Percentiles rank a stretch among this genome's conserved stretches.
Conservation (phyloP, 192 early-diverging fungal genomes). For the Backusella tarrabulga region DNA sequence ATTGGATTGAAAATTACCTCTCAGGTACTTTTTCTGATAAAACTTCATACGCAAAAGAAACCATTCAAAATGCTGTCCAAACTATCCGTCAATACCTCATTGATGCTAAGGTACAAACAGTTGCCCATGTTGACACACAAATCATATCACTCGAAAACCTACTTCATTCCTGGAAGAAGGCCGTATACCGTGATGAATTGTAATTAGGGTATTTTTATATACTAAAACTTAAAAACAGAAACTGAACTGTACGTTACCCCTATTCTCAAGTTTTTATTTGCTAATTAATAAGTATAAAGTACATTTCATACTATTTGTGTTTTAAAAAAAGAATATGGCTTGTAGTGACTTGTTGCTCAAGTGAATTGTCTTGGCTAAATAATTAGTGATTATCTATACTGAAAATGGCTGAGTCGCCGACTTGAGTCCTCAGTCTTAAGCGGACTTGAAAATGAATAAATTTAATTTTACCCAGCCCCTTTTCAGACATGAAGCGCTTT, state of each 20-base stretch:
- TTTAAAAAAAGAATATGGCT: not conserved
- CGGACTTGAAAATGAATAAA: no score
- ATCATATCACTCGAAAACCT: constrained; percentile 1
- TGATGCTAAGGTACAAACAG: constrained; percentile 11
- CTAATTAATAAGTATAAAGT: not conserved
- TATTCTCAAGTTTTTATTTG: not conserved
- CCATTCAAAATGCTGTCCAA: constrained; percentile 4
- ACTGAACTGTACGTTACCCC: not conserved
- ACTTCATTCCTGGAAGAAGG: constrained; percentile 12
- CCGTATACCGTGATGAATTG: constrained; percentile 16
- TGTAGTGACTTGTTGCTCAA: not conserved
- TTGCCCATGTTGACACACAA: constrained; percentile 9
- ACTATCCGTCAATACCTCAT: constrained; percentile 19
- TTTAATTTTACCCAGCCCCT: no score
- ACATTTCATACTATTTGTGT: not conserved
- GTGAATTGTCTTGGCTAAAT: not conserved
- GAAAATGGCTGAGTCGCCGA: no score
- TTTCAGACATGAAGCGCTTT: no score
- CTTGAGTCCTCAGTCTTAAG: no score
- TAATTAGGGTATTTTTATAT: not conserved
- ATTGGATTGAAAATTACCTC: constrained; percentile 25
- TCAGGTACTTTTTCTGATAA: constrained; percentile 6
- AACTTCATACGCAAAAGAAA: constrained; percentile 2
- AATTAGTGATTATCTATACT: no score
- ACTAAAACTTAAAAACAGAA: not conserved